Evolutionary conservation across 2,329 filamentous ascomycete species (phyloP).

Genomic region (Scytalidium lignicola): DNA sequence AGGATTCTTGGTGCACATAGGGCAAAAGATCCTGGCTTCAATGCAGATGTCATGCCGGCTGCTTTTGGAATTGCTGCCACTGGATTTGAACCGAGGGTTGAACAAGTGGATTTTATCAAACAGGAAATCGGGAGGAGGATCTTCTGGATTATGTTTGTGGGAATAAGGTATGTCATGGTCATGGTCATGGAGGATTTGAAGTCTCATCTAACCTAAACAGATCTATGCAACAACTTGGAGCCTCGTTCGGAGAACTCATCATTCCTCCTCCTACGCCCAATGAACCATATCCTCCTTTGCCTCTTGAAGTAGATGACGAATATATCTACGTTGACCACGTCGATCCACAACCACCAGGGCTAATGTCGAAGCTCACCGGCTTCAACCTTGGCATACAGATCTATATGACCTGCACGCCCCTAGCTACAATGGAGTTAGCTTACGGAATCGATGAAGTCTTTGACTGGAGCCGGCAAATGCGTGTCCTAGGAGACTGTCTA

Average conservation of each 20-base stretch:
- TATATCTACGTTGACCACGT: conserved; percentile 70
- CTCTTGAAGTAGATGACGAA: conserved; percentile 78
- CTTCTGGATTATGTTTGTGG: conserved; percentile 79
- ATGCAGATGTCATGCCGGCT: conserved; percentile 19
- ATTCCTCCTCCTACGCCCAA: conserved; percentile 72
- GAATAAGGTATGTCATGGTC: conserved; percentile 52
- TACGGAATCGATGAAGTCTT: conserved; percentile 75
- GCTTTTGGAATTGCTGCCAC: conserved; percentile 16
- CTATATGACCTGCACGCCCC: conserved; percentile 72
- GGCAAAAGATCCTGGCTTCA: conserved; percentile 35
- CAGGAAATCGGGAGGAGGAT: conserved; percentile 71
- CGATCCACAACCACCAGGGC: conserved; percentile 61
- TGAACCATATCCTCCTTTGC: conserved; percentile 73
- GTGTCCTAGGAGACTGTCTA: conserved; percentile 66
- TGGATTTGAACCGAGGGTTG: conserved; percentile 5
- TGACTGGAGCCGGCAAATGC: conserved; percentile 71
- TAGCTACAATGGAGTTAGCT: conserved; percentile 75
- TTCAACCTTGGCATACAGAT: conserved; percentile 78
- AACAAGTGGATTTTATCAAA: conserved; percentile 58
- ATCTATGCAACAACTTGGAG: conserved; percentile 73
- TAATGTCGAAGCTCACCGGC: conserved; percentile 67
- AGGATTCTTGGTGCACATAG: conserved; percentile 63
- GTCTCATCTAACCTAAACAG: conserved; percentile 33
- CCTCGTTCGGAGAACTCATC: conserved; percentile 64
- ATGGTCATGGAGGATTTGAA: background rate